Evolutionary conservation across 1,139 yeast species (phyloP), one percentile per base, ranked within the genome.

Genomic region (Yamadazyma sp.): DNA sequence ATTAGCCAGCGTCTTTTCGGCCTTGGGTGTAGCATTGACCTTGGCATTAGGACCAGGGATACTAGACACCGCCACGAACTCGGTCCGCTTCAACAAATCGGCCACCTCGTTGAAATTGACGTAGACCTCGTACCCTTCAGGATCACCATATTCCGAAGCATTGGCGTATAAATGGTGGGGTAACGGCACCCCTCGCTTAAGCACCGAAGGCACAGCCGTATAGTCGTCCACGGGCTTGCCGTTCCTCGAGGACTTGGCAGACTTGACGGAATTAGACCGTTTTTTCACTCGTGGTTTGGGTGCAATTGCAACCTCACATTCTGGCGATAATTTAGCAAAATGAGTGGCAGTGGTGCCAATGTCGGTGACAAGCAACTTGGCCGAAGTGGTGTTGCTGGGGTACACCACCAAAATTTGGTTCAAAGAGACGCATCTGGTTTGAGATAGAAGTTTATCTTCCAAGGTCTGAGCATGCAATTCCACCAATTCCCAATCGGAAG

Each of bases 401-500:
- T 80, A 87, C 2, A 90, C 85, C 10, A 86, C 76, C 40, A 90
- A 64, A 1, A 72, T 64, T 46, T 83, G 92, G 35, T 72, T 67
- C 18, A 71, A 45, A 0, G 81, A 68, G 1, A 89, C 86, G 36
- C 94, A 86, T 42, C 97, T 69, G 1, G 94, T 81, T 57, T 90
- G 97, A 38, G 82, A 78, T 31, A 90, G 66, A 51, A 90, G 71
- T 49, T 80, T 79, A 35, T 80, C 79, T 54, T 92, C 97, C 29
- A 92, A 73, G 35, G 73, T 76, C 34, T 76, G 80, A 2, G 96
- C 94, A 59, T 92, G 87, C 4, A 86, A 64, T 53, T 89, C 96
- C 5, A 89, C 86, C 29, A 86, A 67, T 51, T 90, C 97, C 97
- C 97, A 92, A 56, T 92, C 98, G 3, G 85, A 75, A 3, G 82